Conservation (phyloP, 805 yeast genomes). For the Babjeviella inositovora region DNA sequence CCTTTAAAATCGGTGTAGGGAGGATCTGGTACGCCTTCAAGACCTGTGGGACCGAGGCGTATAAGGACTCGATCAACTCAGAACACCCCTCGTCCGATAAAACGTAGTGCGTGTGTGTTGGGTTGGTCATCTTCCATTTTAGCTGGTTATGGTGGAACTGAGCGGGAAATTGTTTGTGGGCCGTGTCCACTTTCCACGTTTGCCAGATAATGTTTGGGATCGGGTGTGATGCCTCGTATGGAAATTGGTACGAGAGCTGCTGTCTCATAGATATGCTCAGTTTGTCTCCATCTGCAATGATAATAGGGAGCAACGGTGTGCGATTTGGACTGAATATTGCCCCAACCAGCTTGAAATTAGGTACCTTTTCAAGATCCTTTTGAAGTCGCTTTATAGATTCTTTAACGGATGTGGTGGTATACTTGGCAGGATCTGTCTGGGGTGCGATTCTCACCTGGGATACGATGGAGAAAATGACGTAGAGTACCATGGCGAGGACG, state of each 20-base stretch:
- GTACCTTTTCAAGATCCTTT: no score
- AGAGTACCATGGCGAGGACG: no score
- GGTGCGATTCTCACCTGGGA: no score
- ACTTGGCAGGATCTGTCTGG: no score
- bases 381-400: no score
- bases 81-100: slow-evolving; percentile 54
- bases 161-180: slow-evolving; percentile 39
- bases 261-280: slow-evolving; percentile 25
- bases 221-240: slow-evolving; percentile 48
- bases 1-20: slow-evolving; percentile 75
- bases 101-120: slow-evolving; percentile 53
- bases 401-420: no score
- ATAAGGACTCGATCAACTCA: slow-evolving; percentile 35
- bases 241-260: slow-evolving; percentile 56
- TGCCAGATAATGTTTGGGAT: slow-evolving; percentile 86
- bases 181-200: slow-evolving; percentile 68
- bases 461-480: no score
- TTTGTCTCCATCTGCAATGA: no score
- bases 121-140: slow-evolving; percentile 51
- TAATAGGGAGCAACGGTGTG: no score
- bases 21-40: slow-evolving; percentile 55
- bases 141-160: slow-evolving; percentile 29
- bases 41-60: slow-evolving; percentile 61
- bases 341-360: no score
- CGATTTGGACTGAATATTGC: no score